Evolutionary conservation across 1,284 basidiomycete genomes (phyloP).

Genomic region (Cystobasidium pallidum): DNA sequence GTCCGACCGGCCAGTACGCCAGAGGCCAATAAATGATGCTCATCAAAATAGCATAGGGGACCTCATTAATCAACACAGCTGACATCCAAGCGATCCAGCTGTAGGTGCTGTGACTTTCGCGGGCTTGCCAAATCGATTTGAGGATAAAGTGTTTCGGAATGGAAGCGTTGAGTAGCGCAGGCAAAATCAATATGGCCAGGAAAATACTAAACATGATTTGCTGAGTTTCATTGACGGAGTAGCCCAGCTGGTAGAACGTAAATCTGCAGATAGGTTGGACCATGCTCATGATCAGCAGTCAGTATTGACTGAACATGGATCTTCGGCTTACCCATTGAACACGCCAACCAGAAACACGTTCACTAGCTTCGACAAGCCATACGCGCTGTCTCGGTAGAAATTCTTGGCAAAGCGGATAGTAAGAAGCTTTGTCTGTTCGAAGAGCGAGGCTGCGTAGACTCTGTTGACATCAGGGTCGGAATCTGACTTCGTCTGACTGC

Average conservation of each 20-base stretch:
- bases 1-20: slow-evolving; percentile 25
- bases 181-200: slow-evolving; percentile 27
- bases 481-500: slow-evolving; percentile 6
- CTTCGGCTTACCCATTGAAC: slow-evolving; percentile 34
- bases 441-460: slow-evolving; percentile 24
- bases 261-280: not conserved
- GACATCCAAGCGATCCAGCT: slow-evolving; percentile 35
- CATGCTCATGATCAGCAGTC: not conserved
- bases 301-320: not conserved
- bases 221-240: slow-evolving; percentile 29
- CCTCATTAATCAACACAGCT: slow-evolving; percentile 35
- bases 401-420: slow-evolving; percentile 19
- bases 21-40: slow-evolving; percentile 19
- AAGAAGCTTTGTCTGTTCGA: slow-evolving; percentile 18
- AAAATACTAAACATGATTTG: slow-evolving; percentile 37
- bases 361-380: slow-evolving; percentile 29
- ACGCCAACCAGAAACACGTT: slow-evolving; percentile 26
- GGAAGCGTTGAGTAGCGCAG: slow-evolving; percentile 38
- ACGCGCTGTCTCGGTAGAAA: slow-evolving; percentile 34
- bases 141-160: slow-evolving; percentile 41
- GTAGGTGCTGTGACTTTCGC: slow-evolving; percentile 36
- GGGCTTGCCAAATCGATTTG: slow-evolving; percentile 24
- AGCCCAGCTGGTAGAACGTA: slow-evolving; percentile 25
- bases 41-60: slow-evolving; percentile 31
- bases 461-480: slow-evolving; percentile 2